Evolutionary conservation across 345 rosid species (phyloP), one percentile per base, ranked within the genome.

Genomic region (Pseudoturritis turrita): DNA sequence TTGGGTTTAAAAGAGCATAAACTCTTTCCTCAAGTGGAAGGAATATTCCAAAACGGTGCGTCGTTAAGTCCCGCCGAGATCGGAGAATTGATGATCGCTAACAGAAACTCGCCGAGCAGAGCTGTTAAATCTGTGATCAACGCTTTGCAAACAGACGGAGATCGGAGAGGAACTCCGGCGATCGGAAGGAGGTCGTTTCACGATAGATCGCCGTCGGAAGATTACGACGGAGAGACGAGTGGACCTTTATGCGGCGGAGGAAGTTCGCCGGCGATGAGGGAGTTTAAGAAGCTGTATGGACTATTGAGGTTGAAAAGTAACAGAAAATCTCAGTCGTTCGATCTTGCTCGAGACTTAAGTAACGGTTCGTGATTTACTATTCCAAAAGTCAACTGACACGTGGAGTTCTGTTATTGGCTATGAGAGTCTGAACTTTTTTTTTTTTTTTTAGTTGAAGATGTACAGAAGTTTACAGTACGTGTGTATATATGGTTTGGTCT

Each of bases 1-100:
- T 72, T 96, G 12, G 98, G 99, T 2, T 75, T 92, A 2, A 96
- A 86, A 81, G 99, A 96, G 50, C 99, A 96, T 59, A 96, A 88
- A 72, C 72, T 96, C 64, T 96, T 96, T 63, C 84, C 91, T 6
- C 97, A 90, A 37, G 96, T 92, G 22, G 98, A 92, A 83, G 98
- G 87, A 71, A 77, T 88, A 22, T 87, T 96, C 65, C 96, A 83
- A 52, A 80, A 74, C 57, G 99, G 99, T 4, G 85, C 90, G 28
- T 83, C 84, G 59, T 50, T 96, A 59, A 92, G 97, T 63, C 92
- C 91, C 15, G 98, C 98, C 1, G 98, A 92, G 81, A 88, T 96
- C 33, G 87, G 96, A 1, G 99, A 96, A 72, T 67, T 96, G 43
- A 88, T 96, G 99, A 90, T 92, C 47, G 87, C 91, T 4, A 90